phyloP scores from a whole-genome alignment of 1,139 yeast genomes.

The Kurtzmaniella natalensis region DNA sequence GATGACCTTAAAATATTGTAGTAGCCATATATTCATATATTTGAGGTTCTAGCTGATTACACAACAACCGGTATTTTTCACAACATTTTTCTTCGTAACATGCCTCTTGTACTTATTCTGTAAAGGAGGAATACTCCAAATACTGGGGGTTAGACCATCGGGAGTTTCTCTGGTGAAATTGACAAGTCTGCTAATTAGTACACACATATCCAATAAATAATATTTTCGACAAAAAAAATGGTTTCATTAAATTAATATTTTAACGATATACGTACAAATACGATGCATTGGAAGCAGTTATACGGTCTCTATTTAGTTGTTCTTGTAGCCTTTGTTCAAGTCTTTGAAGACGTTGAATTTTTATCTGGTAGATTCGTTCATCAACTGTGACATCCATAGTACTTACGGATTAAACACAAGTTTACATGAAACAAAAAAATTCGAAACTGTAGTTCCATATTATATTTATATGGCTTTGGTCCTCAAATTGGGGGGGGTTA shows the following conservation, averaged over 20 bases:
- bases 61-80: no score
- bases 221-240: neutral
- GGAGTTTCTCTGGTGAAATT: conserved; percentile 44
- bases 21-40: no score
- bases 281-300: conserved; percentile 68
- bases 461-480: no score
- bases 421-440: no score
- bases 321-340: conserved; percentile 52
- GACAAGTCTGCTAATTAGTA: conserved; percentile 24
- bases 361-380: conserved; percentile 36
- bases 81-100: no score
- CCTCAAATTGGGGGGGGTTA: no score
- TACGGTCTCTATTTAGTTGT: conserved; percentile 54
- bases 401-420: no score
- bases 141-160: conserved; percentile 49
- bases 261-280: conserved; percentile 24
- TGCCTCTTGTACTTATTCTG: conserved; percentile 41
- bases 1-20: no score
- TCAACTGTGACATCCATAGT: no score
- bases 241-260: neutral
- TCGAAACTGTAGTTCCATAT: no score
- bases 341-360: conserved; percentile 61
- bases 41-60: no score
- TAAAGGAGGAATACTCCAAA: conserved; percentile 48
- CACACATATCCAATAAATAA: neutral